Evolutionary conservation across 2,329 filamentous ascomycete genomes (phyloP), one percentile per base, ranked within the genome.

Genomic region (Pseudogymnoascus sp.): DNA sequence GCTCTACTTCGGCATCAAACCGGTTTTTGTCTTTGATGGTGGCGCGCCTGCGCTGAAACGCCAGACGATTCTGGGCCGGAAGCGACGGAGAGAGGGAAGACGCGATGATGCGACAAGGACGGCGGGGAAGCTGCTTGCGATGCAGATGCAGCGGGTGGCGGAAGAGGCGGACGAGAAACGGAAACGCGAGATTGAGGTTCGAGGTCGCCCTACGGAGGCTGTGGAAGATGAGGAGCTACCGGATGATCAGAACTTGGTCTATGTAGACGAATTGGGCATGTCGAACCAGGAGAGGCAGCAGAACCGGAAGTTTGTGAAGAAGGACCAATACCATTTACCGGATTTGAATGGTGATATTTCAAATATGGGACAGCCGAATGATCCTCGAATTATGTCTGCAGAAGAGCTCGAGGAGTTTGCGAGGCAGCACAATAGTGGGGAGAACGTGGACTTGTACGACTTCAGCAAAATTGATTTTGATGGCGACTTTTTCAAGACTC

Each of bases 381-480:
- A 99, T 72, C 92, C 92, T 3, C 82, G 95, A 13, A 92, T 99
- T 67, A 97, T 99, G 94, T 95, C 88, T 59, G 82, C 95, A 21
- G 90, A 95, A 69, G 92, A 99, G 70, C 75, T 99, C 61, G 90
- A 97, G 73, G 87, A 92, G 65, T 99, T 99, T 71, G 92, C 95
- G 2, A 80, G 86, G 58, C 92, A 97, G 64, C 97, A 97, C 68
- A 84, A 96, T 68, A 84, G 84, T 62, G 94, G 94, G 59, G 91
- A 97, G 73, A 92, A 97, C 71, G 88, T 97, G 67, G 86, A 86
- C 65, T 74, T 92, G 4, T 97, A 97, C 73, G 92, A 97, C 74
- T 99, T 99, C 70, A 95, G 89, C 70, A 97, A 97, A 74, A 99
- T 99, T 67, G 94, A 99, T 70, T 99, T 97, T 68, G 89, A 97